Base-by-base conservation (phyloP, 495 filamentous ascomycete species). In the Aspergillus ostianus region DNA sequence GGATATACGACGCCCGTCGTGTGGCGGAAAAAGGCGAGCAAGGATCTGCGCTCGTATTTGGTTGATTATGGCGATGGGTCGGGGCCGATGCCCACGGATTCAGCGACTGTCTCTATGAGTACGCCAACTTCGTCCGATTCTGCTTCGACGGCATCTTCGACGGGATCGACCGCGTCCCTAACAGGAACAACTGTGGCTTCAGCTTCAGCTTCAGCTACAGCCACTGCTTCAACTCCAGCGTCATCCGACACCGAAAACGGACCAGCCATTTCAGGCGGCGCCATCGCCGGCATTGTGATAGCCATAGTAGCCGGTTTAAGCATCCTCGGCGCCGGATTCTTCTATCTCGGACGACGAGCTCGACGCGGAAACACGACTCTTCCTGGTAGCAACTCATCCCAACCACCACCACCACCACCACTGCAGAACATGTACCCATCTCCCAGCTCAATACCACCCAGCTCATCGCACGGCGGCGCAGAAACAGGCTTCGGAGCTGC, bases 1-100 rank as follows among this genome's bases (percentile, higher is more conserved):
- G 56, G 56, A 13, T 45, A 51, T 13, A 44, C 47, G 2, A 10
- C 17, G 1, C 46, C 56, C n/a, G 10, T 13, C 7, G 4, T 50
- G 5, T 58, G 56, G 56, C 26, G 32, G 5, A 51, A 58, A 18
- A 41, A 45, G 6, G 56, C 56, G 20, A 29, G 19, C 8, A 30
- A 4, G 4, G 30, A 58, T 29, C 3, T 58, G 5, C 47, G 21
- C 1, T 58, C 56, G 6, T 58, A 58, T 46, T 6, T 58, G 8
- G 49, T 58, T 4, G 47, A 46, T 27, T 44, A 41, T 19, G 47
- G 30, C 17, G 49, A 52, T 29, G 30, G 18, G 3, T 15, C 19
- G 23, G 53, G 53, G 41, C 53, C 53, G 9, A 26, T 4, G 19
- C 4, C 53, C 0, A 47, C 36, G 36, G 8, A 41, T 6, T 13